Conservation (phyloP, 768 basidiomycete species). For the Amanita jacksonii region DNA sequence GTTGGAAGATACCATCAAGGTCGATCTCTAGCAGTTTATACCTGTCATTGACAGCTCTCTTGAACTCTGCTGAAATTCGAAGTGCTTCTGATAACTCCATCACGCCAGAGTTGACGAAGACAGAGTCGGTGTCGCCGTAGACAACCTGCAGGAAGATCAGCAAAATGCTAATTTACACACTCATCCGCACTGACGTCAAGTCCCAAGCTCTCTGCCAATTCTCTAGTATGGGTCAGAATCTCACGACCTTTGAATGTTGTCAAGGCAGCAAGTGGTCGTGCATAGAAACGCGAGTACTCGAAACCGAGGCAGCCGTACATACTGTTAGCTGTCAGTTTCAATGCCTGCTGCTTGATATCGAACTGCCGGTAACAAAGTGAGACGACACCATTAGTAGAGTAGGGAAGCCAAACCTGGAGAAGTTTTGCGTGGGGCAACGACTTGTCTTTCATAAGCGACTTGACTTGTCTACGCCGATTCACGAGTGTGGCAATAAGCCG, state of each 20-base stretch:
- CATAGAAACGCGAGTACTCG: constrained; percentile 94
- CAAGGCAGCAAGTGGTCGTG: constrained; percentile 90
- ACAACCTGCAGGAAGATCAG: constrained; percentile 59
- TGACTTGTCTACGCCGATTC: constrained; percentile 80
- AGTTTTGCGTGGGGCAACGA: constrained; percentile 61
- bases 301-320: constrained; percentile 99
- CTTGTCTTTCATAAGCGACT: constrained; percentile 89
- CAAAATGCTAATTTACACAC: background rate
- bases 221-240: constrained; percentile 87
- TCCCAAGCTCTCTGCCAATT: constrained; percentile 82
- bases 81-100: constrained; percentile 82
- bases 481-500: constrained; percentile 97
- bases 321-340: constrained; percentile 97
- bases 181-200: constrained; percentile 61
- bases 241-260: constrained; percentile 98
- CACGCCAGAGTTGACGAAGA: constrained; percentile 95
- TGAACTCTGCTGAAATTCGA: constrained; percentile 86
- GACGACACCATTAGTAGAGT: background rate
- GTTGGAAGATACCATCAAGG: constrained; percentile 87
- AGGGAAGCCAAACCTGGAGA: constrained; percentile 54
- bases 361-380: constrained; percentile 39
- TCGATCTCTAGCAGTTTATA: constrained; percentile 97
- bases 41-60: constrained; percentile 92
- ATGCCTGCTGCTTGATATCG: constrained; percentile 93
- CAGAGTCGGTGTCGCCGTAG: constrained; percentile 98